Evolutionary conservation across 129 eudicot species (phyloP).

Genomic region (Dittrichia graveolens): DNA sequence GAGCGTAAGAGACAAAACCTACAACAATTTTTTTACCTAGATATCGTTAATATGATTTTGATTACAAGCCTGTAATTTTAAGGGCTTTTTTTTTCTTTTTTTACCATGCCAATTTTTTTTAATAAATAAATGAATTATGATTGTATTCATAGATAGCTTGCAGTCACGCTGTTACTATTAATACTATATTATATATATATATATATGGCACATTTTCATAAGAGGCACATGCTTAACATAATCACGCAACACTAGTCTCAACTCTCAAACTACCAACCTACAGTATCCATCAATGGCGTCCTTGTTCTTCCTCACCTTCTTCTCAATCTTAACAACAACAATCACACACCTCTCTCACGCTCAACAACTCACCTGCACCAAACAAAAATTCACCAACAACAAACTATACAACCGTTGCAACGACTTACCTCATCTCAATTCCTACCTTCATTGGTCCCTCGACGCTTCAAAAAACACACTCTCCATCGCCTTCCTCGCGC

Average conservation of each 20-base stretch:
- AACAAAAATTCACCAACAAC: conserved; percentile 61
- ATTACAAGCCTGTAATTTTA: too few species aligned
- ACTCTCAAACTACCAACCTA: neutral
- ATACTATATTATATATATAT: too few species aligned
- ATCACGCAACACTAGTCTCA: neutral
- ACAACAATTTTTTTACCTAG: too few species aligned
- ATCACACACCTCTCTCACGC: conserved; percentile 23
- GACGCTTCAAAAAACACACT: conserved; percentile 48
- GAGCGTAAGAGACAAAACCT: too few species aligned
- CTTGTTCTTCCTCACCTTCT: conserved; percentile 18
- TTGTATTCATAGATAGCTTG: neutral
- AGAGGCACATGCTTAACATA: conserved; percentile 7
- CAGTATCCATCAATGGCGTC: conserved; percentile 48
- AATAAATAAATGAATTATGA: too few species aligned
- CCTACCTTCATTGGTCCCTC: conserved; percentile 71
- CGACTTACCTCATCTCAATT: conserved; percentile 54
- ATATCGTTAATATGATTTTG: too few species aligned
- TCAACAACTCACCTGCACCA: conserved; percentile 54
- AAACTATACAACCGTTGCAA: conserved; percentile 58
- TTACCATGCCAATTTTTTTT: too few species aligned
- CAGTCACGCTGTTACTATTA: neutral
- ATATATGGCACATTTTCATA: neutral
- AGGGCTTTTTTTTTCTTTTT: too few species aligned
- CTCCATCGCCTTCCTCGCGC: conserved; percentile 62
- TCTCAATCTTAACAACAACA: conserved; percentile 25